Conservation (phyloP, 306 rosid species). For the Prunus persica region Prunus_persica_NCBIv2 NC_034013.1:10894501-10895000, state of each 20-base stretch:
- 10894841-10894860: neutral
- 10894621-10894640: constrained; percentile 89
- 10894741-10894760: constrained; percentile 89
- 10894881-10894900: neutral
- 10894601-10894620: constrained; percentile 87
- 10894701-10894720: constrained; percentile 93
- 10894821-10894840: constrained; percentile 69
- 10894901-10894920: neutral
- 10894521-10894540: constrained; percentile 94
- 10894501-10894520: constrained; percentile 80
- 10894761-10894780: constrained; percentile 92
- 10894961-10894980: neutral
- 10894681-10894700: constrained; percentile 96
- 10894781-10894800: constrained; percentile 85
- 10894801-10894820: constrained; percentile 84
- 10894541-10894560: constrained; percentile 89
- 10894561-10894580: constrained; percentile 90
- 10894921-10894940: neutral
- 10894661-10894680: constrained; percentile 95
- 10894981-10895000: neutral
- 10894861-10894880: neutral
- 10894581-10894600: constrained; percentile 90
- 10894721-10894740: constrained; percentile 96
- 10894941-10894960: neutral
- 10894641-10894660: constrained; percentile 98